Base-by-base conservation (phyloP, 257 asterid species). In the Salvia rosmarinus region DNA sequence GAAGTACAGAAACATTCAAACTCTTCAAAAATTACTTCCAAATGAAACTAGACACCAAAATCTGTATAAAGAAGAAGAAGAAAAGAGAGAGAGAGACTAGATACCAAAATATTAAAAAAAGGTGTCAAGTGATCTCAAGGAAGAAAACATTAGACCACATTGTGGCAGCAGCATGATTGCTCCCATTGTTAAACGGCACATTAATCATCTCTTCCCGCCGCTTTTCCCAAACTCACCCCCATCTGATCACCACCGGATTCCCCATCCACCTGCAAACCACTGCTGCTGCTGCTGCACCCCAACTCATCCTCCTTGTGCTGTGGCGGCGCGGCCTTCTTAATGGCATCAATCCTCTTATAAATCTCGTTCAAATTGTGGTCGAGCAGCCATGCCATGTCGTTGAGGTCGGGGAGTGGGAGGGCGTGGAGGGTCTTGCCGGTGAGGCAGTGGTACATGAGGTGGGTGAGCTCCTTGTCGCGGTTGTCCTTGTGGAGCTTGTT, bases 401-500 rank as follows among this genome's bases (percentile, higher is more conserved):
- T 82, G 69, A 91, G 64, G 39, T 91, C 97, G 3, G 83, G 73
- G 54, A 85, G 28, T 0, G 21, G 79, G 71, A 91, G 17, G 17
- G 79, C 83, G 12, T 82, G 84, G 42, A 88, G 4, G 34, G 82
- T 80, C 56, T 84, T 88, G 2, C 96, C 98, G 0, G 82, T 68
- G 55, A 92, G 59, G 54, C 92, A 88, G 23, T 85, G 87, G 59
- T 83, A 85, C 98, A 91, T 87, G 13, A 89, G 70, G 30, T 85
- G 87, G 0, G 91, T 85, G 19, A 90, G 71, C 70, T 90, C 95
- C 82, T 84, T 89, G 49, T 89, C 90, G 1, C 91, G 78, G n/a
- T 91, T 91, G 25, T 89, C 95, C 74, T 83, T 87, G 62, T 76
- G 84, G 5, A 80, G 75, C 79, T 91, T 91, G 86, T 85, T 89